Evolutionary conservation across 495 filamentous ascomycete genomes (phyloP).

Genomic region (Penicillium chermesinum): DNA sequence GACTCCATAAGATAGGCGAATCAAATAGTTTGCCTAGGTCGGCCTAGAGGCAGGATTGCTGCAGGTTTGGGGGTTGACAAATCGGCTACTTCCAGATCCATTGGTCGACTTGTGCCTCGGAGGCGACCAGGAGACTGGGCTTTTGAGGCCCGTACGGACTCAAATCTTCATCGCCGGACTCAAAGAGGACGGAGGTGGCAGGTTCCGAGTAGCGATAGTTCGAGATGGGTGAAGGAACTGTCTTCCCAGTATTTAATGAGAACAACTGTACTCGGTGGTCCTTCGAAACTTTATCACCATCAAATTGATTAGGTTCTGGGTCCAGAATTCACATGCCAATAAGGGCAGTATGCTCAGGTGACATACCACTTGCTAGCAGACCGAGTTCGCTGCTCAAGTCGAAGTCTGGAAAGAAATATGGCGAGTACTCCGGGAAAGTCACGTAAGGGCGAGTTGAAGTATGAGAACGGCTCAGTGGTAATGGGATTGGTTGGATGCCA

Average conservation of each 20-base stretch:
- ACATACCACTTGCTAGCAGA: conserved; percentile 37
- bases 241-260: conserved; percentile 32
- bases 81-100: conserved; percentile 33
- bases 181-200: conserved; percentile 35
- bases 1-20: too few species aligned
- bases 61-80: neutral
- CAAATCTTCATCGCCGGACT: conserved; percentile 20
- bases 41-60: too few species aligned
- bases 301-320: too few species aligned
- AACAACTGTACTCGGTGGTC: conserved; percentile 36
- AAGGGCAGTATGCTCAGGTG: too few species aligned
- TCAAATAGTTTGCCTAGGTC: too few species aligned
- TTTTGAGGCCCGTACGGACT: conserved; percentile 25
- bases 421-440: conserved; percentile 27
- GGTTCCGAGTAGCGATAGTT: conserved; percentile 22
- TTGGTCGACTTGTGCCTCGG: conserved; percentile 31
- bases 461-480: conserved; percentile 20
- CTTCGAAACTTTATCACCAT: conserved; percentile 33
- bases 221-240: conserved; percentile 30
- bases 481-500: conserved; percentile 25
- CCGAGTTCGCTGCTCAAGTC: conserved; percentile 37
- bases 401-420: conserved; percentile 21
- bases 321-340: too few species aligned
- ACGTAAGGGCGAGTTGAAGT: conserved; percentile 36
- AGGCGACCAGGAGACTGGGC: conserved; percentile 33